These are phyloP conservation scores for Penicillium daleae DNA, from an alignment of 495 filamentous ascomycete genomes.

Conservation along the genomic window DNA sequence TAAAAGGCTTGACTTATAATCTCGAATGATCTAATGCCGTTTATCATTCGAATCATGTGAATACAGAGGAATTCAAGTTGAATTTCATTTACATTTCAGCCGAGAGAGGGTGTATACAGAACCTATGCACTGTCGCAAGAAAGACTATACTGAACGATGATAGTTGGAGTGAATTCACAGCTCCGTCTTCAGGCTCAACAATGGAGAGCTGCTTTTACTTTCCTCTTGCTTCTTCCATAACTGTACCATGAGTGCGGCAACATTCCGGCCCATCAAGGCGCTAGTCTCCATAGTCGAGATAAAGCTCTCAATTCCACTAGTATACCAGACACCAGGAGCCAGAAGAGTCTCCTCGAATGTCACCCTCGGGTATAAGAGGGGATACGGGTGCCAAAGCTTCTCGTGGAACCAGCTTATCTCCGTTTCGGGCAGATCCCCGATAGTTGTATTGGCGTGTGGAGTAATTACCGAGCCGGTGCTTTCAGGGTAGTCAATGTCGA, in stretches of 20 bases:
- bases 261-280: conserved; percentile 92
- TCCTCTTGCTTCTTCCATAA: conserved; percentile 49
- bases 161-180: conserved; percentile 8
- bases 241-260: conserved; percentile 77
- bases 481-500: conserved; percentile 34
- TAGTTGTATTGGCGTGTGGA: conserved; percentile 28
- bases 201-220: background rate
- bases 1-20: conserved; percentile 5
- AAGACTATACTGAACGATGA: background rate
- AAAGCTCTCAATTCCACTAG: conserved; percentile 90
- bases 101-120: background rate
- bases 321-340: conserved; percentile 75
- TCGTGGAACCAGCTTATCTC: conserved; percentile 79
- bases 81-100: background rate
- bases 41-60: conserved; percentile 20
- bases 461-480: conserved; percentile 18
- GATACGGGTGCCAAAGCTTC: conserved; percentile 82
- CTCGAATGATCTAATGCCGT: conserved; percentile 8
- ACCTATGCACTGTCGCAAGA: background rate
- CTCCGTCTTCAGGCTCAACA: conserved; percentile 17
- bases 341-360: conserved; percentile 85
- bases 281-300: conserved; percentile 99
- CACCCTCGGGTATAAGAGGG: conserved; percentile 76
- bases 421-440: conserved; percentile 40
- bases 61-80: conserved; percentile 9